Conservation (phyloP, 345 rosid genomes). For the Salix brachista region DNA sequence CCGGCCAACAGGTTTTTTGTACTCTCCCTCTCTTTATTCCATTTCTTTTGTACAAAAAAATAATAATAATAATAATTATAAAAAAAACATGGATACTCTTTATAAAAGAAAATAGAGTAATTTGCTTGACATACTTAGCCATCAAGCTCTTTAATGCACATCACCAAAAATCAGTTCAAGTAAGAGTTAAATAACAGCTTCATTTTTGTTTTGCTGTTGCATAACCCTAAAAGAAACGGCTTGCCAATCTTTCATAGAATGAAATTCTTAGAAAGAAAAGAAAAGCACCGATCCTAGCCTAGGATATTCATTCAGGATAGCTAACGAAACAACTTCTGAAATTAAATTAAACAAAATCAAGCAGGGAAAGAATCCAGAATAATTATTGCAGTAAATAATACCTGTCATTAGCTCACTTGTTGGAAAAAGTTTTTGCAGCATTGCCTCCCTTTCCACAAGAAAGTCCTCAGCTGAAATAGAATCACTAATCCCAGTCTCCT, state of each 20-base stretch:
- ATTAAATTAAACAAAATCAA: neutral
- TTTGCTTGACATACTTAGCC: too few species aligned
- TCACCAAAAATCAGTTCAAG: neutral
- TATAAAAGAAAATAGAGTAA: too few species aligned
- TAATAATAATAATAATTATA: too few species aligned
- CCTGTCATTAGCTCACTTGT: constrained; percentile 89
- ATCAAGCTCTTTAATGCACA: neutral
- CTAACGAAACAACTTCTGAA: neutral
- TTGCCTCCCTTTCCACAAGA: constrained; percentile 71
- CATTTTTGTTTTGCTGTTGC: too few species aligned
- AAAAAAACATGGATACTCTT: too few species aligned
- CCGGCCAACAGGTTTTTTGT: too few species aligned
- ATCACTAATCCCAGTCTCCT: constrained; percentile 77
- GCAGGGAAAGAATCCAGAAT: neutral
- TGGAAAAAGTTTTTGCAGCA: constrained; percentile 70
- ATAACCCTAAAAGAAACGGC: neutral
- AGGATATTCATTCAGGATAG: neutral
- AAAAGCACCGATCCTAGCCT: neutral
- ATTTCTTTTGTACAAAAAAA: too few species aligned
- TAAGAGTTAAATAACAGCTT: neutral
- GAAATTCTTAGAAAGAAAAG: neutral
- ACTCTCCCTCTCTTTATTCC: too few species aligned
- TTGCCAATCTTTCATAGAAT: neutral
- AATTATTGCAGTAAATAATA: constrained; percentile 5
- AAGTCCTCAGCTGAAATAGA: constrained; percentile 79